Evolutionary conservation across 345 rosid genomes (phyloP).

Genomic region (Cardamine occulta): DNA sequence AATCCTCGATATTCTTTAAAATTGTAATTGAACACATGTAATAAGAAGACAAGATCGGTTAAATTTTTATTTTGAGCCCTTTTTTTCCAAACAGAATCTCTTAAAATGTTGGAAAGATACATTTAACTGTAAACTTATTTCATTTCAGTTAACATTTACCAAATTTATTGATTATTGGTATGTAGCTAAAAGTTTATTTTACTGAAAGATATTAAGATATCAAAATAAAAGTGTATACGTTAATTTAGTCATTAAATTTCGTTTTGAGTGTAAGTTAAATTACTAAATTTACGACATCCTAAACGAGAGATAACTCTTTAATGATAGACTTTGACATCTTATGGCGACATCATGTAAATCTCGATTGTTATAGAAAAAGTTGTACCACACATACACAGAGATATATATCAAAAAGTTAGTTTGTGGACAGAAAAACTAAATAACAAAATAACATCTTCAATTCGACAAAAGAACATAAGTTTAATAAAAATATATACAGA

Average conservation of each 20-base stretch:
- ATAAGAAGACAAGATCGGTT: not conserved
- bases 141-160: not conserved
- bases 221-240: not conserved
- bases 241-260: not conserved
- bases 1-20: conserved; percentile 4
- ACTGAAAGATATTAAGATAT: no score
- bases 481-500: not conserved
- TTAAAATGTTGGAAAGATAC: not conserved
- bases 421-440: conserved; percentile 24
- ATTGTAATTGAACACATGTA: not conserved
- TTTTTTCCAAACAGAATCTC: no score
- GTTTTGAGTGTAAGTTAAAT: not conserved
- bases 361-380: conserved; percentile 1
- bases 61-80: no score
- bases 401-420: conserved; percentile 21
- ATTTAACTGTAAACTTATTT: not conserved
- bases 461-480: not conserved
- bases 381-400: not conserved
- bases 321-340: not conserved
- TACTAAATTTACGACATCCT: not conserved
- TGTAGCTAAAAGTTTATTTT: no score
- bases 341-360: not conserved
- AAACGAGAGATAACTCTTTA: not conserved
- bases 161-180: not conserved
- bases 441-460: conserved; percentile 11